Base-by-base conservation (phyloP, 768 basidiomycete genomes). In the Pulveroboletus sp. region DNA sequence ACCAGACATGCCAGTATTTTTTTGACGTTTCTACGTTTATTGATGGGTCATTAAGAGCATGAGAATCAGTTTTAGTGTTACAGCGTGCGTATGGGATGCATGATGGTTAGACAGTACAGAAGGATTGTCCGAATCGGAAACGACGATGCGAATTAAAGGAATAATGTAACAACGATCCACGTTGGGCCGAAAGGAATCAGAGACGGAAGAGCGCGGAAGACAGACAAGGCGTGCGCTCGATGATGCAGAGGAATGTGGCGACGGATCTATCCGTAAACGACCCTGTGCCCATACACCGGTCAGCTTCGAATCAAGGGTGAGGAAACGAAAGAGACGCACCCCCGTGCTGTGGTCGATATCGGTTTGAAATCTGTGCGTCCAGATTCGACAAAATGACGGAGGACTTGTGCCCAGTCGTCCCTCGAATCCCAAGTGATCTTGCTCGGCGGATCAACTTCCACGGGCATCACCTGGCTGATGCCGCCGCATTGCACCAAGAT, bases 391-490 rank as follows among this genome's bases (percentile, higher is more conserved):
- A 85, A 89, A 68, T 86, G 82, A 30, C 76, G 71, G 39, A 90
- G 78, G 27, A 85, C 81, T 17, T 75, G 73, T 6, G 72, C 67
- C 88, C 88, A 91, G 65, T 91, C 88, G 11, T 82, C 82, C 47
- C 87, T 75, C 17, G 68, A 57, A 63, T 89, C 87, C 89, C 88
- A 90, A 29, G 80, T 73, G 60, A 89, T 88, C 58, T 82, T 85
- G 50, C 76, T 71, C 1, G 86, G 88, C 7, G 85, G 80, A 65
- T 91, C 89, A 43, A 90, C 84, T 63, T 91, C 89, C 54, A 90
- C 86, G 27, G 89, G 89, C 83, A 90, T 86, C 55, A 91, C 87
- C 59, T 91, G 86, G 61, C 81, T 82, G 60, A 89, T 76, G 20
- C 76, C 75, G 31, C 80, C 85, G 60, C 88, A 89, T 61, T 90